Evolutionary conservation across 139 green algal genomes (phyloP), one percentile per base, ranked within the genome.

Genomic region (Ostreobium quekettii): DNA sequence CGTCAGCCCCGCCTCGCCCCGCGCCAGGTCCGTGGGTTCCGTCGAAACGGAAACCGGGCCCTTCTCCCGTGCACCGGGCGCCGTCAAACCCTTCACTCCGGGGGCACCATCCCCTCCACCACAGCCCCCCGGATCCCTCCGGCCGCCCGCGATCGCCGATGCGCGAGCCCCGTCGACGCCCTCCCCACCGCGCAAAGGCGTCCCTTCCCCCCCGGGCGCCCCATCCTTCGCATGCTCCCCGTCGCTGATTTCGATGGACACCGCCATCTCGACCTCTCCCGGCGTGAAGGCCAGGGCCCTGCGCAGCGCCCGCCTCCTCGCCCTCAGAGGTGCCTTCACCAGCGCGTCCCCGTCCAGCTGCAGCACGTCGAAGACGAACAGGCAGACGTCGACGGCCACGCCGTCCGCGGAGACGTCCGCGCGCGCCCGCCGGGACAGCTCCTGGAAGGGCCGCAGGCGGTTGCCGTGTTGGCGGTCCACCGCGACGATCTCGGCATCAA

Each of bases 321-420:
- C 63, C 4, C 75, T 56, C 22, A 96, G 74, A 3, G 83, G 74
- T 53, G 59, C 36, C n/a, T 46, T 15, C 63, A 92, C 47, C 60
- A 95, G 76, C 38, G 73, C 38, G 29, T 63, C 6, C 3, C 88
- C 88, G 32, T 90, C 76, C n/a, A 80, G 56, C 24, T 70, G 80
- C 47, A 97, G 74, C 39, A 90, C 32, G 76, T 97, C 91, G 73
- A 97, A 97, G 31, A 82, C 80, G 72, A 94, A 97, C 15, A 95
- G 76, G 65, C 87, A 94, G 48, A 97, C 84, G 2, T 77, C 61
- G 22, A 91, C 75, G n/a, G 36, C 72, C 24, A 82, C 67, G 59
- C 75, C 42, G 42, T 4, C 47, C 19, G 60, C 49, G 31, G 67
- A 60, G 11, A 78, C 57, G 1, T 66, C 67, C 1, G 73, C 75